These are phyloP conservation scores for Samsoniella hepiali DNA, from an alignment of 2,329 filamentous ascomycete genomes.

Conservation along the genomic window DNA sequence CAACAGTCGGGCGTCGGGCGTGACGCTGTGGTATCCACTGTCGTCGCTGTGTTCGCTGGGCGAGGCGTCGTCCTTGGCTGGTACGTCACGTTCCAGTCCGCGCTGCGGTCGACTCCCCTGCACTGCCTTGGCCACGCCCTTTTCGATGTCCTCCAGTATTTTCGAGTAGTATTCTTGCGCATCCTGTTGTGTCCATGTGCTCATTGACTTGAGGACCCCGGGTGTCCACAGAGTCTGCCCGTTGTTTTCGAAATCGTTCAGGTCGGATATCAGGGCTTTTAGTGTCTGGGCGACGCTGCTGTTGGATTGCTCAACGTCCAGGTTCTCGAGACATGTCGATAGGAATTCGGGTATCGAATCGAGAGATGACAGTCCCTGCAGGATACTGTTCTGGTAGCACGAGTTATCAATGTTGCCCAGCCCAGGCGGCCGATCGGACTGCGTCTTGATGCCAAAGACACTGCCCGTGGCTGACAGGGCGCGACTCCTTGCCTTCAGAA, in stretches of 20 bases:
- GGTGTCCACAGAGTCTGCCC: slow-evolving; percentile 81
- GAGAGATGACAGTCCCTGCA: slow-evolving; percentile 79
- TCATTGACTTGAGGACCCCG: slow-evolving; percentile 80
- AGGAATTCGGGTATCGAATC: slow-evolving; percentile 67
- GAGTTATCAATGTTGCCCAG: slow-evolving; percentile 92
- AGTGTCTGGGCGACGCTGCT: slow-evolving; percentile 49
- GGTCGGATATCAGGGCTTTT: slow-evolving; percentile 61
- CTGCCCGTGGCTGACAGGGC: slow-evolving; percentile 51
- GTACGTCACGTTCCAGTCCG: slow-evolving; percentile 39
- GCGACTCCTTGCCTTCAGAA: slow-evolving; percentile 56
- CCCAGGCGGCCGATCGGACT: slow-evolving; percentile 55
- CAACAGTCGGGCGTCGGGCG: slow-evolving; percentile 36
- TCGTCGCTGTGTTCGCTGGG: slow-evolving; percentile 53
- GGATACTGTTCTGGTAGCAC: slow-evolving; percentile 95
- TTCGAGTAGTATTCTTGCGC: slow-evolving; percentile 97
- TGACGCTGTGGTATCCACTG: slow-evolving; percentile 53
- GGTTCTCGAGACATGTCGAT: slow-evolving; percentile 37
- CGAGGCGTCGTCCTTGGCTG: slow-evolving; percentile 39
- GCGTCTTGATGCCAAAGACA: slow-evolving; percentile 38
- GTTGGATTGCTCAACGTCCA: slow-evolving; percentile 28
- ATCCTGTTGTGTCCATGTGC: slow-evolving; percentile 93
- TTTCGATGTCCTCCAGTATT: slow-evolving; percentile 79
- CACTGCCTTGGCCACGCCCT: slow-evolving; percentile 60
- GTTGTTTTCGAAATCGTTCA: slow-evolving; percentile 68
- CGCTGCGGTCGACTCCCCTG: slow-evolving; percentile 28